Evolutionary conservation across 1,284 basidiomycete species (phyloP).

Genomic region (Apiotrichum porosum): DNA sequence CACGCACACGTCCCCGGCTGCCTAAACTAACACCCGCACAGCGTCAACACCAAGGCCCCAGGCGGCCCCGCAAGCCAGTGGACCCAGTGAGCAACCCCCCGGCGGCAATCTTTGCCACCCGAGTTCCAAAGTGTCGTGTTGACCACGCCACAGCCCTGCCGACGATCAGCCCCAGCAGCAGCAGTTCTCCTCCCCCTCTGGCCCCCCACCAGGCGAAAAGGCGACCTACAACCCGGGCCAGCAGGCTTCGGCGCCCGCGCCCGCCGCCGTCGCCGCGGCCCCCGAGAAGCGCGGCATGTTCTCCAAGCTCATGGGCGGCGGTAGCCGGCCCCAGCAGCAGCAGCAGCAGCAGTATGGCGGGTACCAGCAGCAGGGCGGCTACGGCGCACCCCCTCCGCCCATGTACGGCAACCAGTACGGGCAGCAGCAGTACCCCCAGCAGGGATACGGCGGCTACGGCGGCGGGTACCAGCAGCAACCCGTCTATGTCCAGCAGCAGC

Average conservation of each 20-base stretch:
- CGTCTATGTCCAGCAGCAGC: conserved; percentile 13
- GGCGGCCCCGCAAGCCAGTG: conserved; percentile 42
- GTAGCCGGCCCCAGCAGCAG: conserved; percentile 15
- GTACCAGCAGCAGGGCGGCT: conserved; percentile 24
- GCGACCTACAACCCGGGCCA: conserved; percentile 3
- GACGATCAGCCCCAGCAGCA: conserved; percentile 28
- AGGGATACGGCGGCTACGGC: conserved; percentile 13
- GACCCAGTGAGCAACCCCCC: conserved; percentile 40
- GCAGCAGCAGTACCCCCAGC: conserved; percentile 14
- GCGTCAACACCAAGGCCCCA: conserved; percentile 42
- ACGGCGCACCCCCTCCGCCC: conserved; percentile 5
- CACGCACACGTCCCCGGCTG: too few species aligned
- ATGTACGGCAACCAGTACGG: conserved; percentile 1
- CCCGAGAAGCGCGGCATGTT: conserved; percentile 27
- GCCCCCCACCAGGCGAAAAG: conserved; percentile 35
- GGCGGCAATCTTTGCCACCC: too few species aligned
- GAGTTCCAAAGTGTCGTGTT: too few species aligned
- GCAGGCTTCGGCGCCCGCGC: too few species aligned
- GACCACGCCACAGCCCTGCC: conserved; percentile 32
- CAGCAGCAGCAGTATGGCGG: conserved; percentile 25
- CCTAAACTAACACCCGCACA: conserved; percentile 2
- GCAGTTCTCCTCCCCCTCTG: conserved; percentile 36
- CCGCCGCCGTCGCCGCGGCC: background rate
- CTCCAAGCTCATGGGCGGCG: conserved; percentile 33
- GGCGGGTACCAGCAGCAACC: conserved; percentile 6